These are phyloP conservation scores for Pseudogymnoascus sp. DNA, from an alignment of 2,329 filamentous ascomycete species.

Conservation along the genomic window DNA sequence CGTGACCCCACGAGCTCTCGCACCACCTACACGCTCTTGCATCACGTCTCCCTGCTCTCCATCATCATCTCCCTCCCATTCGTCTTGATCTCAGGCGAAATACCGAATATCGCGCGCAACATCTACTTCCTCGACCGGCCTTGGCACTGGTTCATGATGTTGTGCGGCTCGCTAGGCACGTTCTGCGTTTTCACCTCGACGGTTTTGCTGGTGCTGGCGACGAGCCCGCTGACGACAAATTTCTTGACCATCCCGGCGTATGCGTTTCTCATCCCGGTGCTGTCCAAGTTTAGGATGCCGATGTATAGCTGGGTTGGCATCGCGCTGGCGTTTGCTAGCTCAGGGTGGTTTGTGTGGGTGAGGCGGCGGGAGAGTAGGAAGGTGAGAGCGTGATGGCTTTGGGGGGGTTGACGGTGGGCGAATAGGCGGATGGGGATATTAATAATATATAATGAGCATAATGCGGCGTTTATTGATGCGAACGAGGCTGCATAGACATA, in stretches of 20 bases:
- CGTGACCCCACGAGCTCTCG: slow-evolving; percentile 32
- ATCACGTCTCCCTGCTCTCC: slow-evolving; percentile 43
- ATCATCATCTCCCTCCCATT: slow-evolving; percentile 41
- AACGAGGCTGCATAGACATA: neutral
- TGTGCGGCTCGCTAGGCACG: slow-evolving; percentile 38
- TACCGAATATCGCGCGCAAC: slow-evolving; percentile 40
- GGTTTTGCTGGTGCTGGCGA: slow-evolving; percentile 40
- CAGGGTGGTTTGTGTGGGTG: slow-evolving; percentile 39
- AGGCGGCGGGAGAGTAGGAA: slow-evolving; percentile 34
- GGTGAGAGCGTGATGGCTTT: slow-evolving; percentile 2
- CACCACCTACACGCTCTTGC: slow-evolving; percentile 42
- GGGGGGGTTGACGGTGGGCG: neutral
- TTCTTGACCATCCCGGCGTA: slow-evolving; percentile 41
- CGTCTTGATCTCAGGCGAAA: slow-evolving; percentile 41
- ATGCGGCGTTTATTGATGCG: slow-evolving; percentile 5
- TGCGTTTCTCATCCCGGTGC: slow-evolving; percentile 39
- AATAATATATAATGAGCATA: slow-evolving; percentile 8
- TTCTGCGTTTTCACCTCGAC: slow-evolving; percentile 41
- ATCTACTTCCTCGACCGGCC: slow-evolving; percentile 46
- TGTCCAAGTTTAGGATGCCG: slow-evolving; percentile 40
- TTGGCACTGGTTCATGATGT: slow-evolving; percentile 46
- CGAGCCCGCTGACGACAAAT: slow-evolving; percentile 40
- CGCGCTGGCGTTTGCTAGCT: slow-evolving; percentile 40
- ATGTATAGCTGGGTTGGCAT: slow-evolving; percentile 44
- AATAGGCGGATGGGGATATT: neutral